A percentile compares a stretch with the other conserved stretches of the same genome.
Evolutionary conservation across 768 basidiomycete species (phyloP).

Genomic region (Psilocybe sp.): DNA sequence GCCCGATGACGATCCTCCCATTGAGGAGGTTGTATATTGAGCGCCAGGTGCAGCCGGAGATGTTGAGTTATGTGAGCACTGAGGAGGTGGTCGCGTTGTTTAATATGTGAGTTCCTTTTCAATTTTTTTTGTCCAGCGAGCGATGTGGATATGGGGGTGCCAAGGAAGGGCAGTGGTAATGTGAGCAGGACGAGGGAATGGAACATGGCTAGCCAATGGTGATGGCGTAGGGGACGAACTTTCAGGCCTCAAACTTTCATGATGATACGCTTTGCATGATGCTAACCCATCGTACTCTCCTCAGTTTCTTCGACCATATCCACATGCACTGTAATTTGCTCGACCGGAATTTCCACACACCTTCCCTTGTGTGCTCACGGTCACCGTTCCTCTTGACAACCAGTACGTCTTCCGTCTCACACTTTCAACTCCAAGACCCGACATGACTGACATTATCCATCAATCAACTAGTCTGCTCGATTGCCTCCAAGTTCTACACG

Average conservation of each 20-base stretch:
- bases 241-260: no score
- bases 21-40: constrained; percentile 82
- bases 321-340: constrained; percentile 83
- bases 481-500: constrained; percentile 87
- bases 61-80: constrained; percentile 82
- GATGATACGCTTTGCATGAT: no score
- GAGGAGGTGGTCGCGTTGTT: constrained; percentile 93
- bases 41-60: constrained; percentile 89
- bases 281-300: constrained; percentile 8
- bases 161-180: no score
- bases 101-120: constrained; percentile 62
- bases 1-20: constrained; percentile 86
- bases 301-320: constrained; percentile 74
- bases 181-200: no score
- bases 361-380: constrained; percentile 88
- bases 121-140: neutral
- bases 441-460: constrained; percentile 1
- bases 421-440: constrained; percentile 1
- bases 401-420: constrained; percentile 45
- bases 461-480: constrained; percentile 75
- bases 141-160: no score
- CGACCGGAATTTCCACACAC: constrained; percentile 89
- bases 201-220: no score
- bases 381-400: constrained; percentile 95
- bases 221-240: no score